Evolutionary conservation across 371 early-diverging fungal species (phyloP), one percentile per base, ranked within the genome.

Genomic region (Haplosporangium sp.): DNA sequence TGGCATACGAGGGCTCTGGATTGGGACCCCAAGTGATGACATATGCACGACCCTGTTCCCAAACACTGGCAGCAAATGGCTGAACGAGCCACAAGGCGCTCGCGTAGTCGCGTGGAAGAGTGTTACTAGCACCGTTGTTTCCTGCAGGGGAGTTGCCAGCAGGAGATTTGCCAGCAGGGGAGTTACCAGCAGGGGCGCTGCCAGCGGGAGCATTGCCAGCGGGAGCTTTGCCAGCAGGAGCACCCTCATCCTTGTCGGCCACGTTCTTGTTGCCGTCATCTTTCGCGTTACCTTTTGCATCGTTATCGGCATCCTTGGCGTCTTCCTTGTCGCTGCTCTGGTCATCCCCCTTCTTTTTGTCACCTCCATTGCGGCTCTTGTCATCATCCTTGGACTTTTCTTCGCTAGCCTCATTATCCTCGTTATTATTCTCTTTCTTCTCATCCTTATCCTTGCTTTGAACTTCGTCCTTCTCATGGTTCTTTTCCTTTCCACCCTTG

Each of bases 1-100:
- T 69, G 63, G 75, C 61, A 13, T 58, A 67, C 57, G 48, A 9
- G 19, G 75, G 68, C 27, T 82, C 82, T 13, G 82, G 82, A 34
- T 75, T 82, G 19, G 82, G 82, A 1, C 72, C 82, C 82, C 82
- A 82, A 61, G 64, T 62, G 56, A 81, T 70, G 44, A 72, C 82
- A 48, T 82, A 82, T 59, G 64, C 63, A 19, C 55, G 63, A 34
- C 76, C 82, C n/a, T 75, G 82, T 17, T 72, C 76, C 76, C 82
- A 82, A 50, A 82, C 55, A 27, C 72, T 72, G 53, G 72, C 65
- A 20, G 72, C 76, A 60, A 58, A 71, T 2, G 82, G 82, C 61
- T 81, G 82, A 11, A 75, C 82, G 35, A 81, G 50, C 82, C 82
- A 81, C 19, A 81, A 58, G 0, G 81, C 74, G 35, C 79, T 78